Evolutionary conservation across 257 asterid genomes (phyloP).

Genomic region (Forsythia viridissima): DNA sequence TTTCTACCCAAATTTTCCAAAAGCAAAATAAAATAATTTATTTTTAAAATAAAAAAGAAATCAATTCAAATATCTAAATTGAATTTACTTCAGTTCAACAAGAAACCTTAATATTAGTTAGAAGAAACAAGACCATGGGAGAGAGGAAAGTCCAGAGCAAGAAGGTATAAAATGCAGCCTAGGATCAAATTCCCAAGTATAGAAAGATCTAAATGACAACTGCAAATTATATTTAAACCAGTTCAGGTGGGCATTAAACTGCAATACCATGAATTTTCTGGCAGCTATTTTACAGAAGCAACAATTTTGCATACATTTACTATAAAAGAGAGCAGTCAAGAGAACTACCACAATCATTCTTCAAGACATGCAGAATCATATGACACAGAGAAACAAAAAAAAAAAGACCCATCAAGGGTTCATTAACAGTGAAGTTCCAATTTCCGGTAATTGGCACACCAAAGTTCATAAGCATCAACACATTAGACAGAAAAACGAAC

Average conservation of each 20-base stretch:
- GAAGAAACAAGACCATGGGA: background rate
- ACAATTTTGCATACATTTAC: background rate
- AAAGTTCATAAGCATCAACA: background rate
- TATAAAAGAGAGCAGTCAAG: background rate
- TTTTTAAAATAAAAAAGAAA: background rate
- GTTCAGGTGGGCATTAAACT: background rate
- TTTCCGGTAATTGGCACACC: background rate
- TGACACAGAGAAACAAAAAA: background rate
- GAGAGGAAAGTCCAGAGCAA: background rate
- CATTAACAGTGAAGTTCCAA: background rate
- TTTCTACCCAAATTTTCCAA: background rate
- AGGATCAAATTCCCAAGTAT: slow-evolving; percentile 1
- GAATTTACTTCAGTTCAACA: background rate
- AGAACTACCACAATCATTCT: slow-evolving; percentile 4
- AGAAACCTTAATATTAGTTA: background rate
- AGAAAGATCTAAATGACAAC: background rate
- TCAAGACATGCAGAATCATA: background rate
- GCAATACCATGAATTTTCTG: background rate
- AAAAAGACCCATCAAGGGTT: background rate
- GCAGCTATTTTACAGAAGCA: background rate
- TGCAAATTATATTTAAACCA: background rate
- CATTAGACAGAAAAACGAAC: background rate
- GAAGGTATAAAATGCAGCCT: background rate
- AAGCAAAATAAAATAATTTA: background rate
- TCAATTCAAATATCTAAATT: background rate